Evolutionary conservation across 148 eudicot genomes (phyloP).

Genomic region (Vaccinium corymbosum): DNA sequence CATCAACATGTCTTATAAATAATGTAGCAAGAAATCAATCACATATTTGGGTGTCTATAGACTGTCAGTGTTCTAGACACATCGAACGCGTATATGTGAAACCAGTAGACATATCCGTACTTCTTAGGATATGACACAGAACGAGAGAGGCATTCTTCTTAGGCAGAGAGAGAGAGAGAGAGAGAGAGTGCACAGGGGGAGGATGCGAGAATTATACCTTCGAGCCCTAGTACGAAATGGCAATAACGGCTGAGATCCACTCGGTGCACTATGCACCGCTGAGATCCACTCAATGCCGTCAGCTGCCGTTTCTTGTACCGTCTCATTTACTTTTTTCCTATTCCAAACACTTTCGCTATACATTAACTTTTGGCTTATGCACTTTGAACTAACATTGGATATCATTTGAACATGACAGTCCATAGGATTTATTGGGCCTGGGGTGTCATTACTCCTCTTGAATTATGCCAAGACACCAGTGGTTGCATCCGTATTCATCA

Average conservation of each 20-base stretch:
- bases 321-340: too few species aligned
- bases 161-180: neutral
- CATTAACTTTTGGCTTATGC: neutral
- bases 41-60: too few species aligned
- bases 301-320: too few species aligned
- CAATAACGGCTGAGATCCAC: too few species aligned
- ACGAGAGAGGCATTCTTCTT: neutral
- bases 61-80: too few species aligned
- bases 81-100: neutral
- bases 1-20: too few species aligned
- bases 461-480: constrained; percentile 73
- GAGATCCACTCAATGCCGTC: too few species aligned
- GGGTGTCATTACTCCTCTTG: constrained; percentile 71
- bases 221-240: too few species aligned
- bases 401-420: constrained; percentile 47
- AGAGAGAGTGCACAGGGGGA: neutral
- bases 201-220: neutral
- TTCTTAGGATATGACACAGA: too few species aligned
- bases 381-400: neutral
- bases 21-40: too few species aligned
- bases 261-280: too few species aligned
- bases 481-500: constrained; percentile 57
- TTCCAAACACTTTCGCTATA: too few species aligned
- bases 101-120: neutral
- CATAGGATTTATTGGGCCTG: constrained; percentile 91